These are phyloP conservation scores for Domatiomyces globalis DNA, from an alignment of 2,329 filamentous ascomycete species.

Conservation along the genomic window DNA sequence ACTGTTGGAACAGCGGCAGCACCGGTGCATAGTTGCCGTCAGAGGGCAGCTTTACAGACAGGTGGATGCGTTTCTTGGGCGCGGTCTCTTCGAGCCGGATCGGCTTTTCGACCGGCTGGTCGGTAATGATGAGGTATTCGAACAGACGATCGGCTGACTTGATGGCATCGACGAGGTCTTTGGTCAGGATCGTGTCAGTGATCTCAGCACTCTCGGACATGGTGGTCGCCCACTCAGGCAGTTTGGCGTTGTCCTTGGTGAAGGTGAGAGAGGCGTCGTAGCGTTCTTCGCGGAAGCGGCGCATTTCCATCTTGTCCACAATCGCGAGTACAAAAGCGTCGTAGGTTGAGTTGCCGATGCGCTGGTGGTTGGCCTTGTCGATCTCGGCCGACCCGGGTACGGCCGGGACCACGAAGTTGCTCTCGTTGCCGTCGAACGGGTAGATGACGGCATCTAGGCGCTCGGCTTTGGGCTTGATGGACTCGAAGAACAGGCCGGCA, in stretches of 20 bases:
- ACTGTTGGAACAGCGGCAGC: slow-evolving; percentile 64
- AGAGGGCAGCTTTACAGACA: slow-evolving; percentile 57
- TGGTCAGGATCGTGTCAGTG: slow-evolving; percentile 70
- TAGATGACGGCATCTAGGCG: slow-evolving; percentile 64
- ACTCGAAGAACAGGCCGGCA: slow-evolving; percentile 68
- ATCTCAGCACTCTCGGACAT: slow-evolving; percentile 97
- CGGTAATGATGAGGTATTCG: slow-evolving; percentile 76
- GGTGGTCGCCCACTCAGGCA: slow-evolving; percentile 77
- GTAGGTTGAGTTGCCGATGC: slow-evolving; percentile 49
- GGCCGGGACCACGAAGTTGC: slow-evolving; percentile 53
- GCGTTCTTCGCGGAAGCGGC: slow-evolving; percentile 72
- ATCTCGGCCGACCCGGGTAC: slow-evolving; percentile 46
- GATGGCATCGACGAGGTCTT: slow-evolving; percentile 71
- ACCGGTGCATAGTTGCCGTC: slow-evolving; percentile 47
- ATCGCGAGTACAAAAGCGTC: slow-evolving; percentile 91
- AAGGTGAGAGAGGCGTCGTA: slow-evolving; percentile 88
- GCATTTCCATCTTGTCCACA: slow-evolving; percentile 92
- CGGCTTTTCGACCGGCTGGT: slow-evolving; percentile 80
- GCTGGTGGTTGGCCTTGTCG: slow-evolving; percentile 39
- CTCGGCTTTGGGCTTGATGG: slow-evolving; percentile 54
- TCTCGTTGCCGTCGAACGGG: slow-evolving; percentile 85
- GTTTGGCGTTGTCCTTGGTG: slow-evolving; percentile 83
- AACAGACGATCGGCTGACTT: slow-evolving; percentile 64
- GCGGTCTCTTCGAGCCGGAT: slow-evolving; percentile 67
- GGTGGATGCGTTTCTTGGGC: slow-evolving; percentile 73